Evolutionary conservation across 352 stramenopile genomes (phyloP).

Genomic region (Globisporangium emineosum): DNA sequence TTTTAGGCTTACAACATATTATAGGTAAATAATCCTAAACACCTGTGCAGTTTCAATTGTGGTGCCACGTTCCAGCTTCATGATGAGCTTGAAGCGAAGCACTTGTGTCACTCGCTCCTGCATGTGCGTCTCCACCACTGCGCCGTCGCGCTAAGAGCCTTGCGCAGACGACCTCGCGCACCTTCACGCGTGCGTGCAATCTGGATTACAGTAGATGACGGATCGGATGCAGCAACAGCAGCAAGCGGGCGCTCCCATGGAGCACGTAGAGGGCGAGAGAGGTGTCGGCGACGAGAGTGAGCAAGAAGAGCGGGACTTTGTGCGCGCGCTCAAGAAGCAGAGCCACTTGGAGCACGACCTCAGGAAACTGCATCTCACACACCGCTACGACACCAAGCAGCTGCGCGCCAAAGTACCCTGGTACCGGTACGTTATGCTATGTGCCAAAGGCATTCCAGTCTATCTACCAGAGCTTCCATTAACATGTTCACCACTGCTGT

Average conservation of each 20-base stretch:
- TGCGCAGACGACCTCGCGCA: neutral
- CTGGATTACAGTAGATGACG: neutral
- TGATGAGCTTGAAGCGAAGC: neutral
- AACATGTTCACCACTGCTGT: neutral
- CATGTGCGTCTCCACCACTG: neutral
- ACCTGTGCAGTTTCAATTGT: too few species aligned
- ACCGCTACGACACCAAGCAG: slow-evolving; percentile 18
- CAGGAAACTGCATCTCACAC: slow-evolving; percentile 14
- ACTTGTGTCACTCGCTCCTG: neutral
- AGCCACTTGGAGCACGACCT: slow-evolving; percentile 19
- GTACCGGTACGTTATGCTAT: slow-evolving; percentile 48
- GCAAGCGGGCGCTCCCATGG: neutral
- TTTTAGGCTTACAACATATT: too few species aligned
- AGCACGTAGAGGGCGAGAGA: neutral
- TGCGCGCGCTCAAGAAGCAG: slow-evolving; percentile 16
- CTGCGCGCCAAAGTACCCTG: slow-evolving; percentile 45
- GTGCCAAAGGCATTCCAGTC: neutral
- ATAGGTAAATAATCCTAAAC: too few species aligned
- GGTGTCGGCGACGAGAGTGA: slow-evolving; percentile 1
- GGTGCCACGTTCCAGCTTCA: neutral
- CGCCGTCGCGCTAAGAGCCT: neutral
- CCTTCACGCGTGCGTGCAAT: too few species aligned
- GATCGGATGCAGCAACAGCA: neutral
- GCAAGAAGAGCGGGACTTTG: slow-evolving; percentile 8
- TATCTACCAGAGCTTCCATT: slow-evolving; percentile 3